A percentile compares a stretch with the other conserved stretches of the same genome.
phyloP scores from a whole-genome alignment of 768 basidiomycete species.

The Floccularia luteovirens region DNA sequence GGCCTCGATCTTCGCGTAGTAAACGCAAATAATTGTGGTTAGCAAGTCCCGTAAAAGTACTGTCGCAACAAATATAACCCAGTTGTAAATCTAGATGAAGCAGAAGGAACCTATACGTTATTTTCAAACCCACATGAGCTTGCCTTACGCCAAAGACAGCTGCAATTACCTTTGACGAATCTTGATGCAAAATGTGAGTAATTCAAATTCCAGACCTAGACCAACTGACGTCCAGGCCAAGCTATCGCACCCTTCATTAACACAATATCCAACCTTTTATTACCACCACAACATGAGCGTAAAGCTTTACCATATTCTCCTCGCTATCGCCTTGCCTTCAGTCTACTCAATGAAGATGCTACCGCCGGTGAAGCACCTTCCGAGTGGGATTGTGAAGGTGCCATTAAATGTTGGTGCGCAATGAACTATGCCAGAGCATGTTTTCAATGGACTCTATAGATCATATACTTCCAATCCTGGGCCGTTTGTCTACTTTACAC shows the following conservation, averaged over 20 bases:
- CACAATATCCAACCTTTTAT: constrained; percentile 27
- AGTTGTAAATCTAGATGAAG: constrained; percentile 4
- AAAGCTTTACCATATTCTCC: constrained; percentile 71
- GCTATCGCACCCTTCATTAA: constrained; percentile 18
- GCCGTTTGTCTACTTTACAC: constrained; percentile 59
- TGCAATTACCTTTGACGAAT: constrained; percentile 20
- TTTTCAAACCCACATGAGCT: constrained; percentile 5
- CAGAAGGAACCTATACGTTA: constrained; percentile 16
- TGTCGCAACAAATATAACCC: neutral
- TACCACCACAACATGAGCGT: constrained; percentile 27
- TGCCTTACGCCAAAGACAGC: constrained; percentile 16
- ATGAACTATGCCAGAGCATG: neutral
- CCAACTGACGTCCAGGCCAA: neutral
- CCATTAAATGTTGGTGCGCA: constrained; percentile 49
- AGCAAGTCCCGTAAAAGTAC: constrained; percentile 8
- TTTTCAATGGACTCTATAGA: constrained; percentile 30
- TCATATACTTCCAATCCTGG: constrained; percentile 60
- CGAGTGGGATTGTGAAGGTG: constrained; percentile 68
- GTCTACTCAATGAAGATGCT: constrained; percentile 86
- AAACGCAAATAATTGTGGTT: constrained; percentile 22
- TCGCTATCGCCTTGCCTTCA: constrained; percentile 85
- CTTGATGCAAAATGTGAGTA: constrained; percentile 14
- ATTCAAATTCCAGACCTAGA: neutral
- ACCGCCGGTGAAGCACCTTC: constrained; percentile 49
- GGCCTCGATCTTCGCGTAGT: constrained; percentile 31